These are phyloP conservation scores for Dendrobium chrysotoxum DNA, from an alignment of 106 monocot species.

Conservation along the genomic window DNA sequence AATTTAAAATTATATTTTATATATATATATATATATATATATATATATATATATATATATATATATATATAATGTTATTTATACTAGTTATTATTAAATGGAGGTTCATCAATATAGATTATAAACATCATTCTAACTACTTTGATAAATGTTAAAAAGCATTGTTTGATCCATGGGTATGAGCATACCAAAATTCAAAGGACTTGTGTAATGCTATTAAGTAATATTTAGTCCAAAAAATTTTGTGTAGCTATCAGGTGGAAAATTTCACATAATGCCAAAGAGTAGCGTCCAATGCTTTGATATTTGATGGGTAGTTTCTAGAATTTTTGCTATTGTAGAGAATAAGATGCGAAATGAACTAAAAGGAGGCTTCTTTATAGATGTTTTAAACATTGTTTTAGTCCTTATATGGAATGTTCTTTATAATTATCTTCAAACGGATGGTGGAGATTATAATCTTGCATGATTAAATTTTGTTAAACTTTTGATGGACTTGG, in stretches of 20 bases:
- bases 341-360: not conserved
- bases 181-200: not conserved
- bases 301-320: not conserved
- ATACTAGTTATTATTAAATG: too few species aligned
- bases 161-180: not conserved
- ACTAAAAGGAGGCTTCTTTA: not conserved
- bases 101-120: not conserved
- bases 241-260: not conserved
- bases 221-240: not conserved
- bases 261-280: not conserved
- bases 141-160: not conserved
- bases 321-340: not conserved
- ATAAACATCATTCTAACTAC: not conserved
- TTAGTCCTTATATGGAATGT: not conserved
- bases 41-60: too few species aligned
- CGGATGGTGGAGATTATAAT: not conserved
- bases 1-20: too few species aligned
- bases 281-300: not conserved
- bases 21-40: too few species aligned
- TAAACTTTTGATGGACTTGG: not conserved
- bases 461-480: not conserved
- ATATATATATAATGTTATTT: too few species aligned
- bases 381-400: not conserved
- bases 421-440: not conserved
- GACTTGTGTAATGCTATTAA: not conserved